phyloP scores from a whole-genome alignment of 495 filamentous ascomycete genomes.

The Xanthoparmelia taractica region DNA sequence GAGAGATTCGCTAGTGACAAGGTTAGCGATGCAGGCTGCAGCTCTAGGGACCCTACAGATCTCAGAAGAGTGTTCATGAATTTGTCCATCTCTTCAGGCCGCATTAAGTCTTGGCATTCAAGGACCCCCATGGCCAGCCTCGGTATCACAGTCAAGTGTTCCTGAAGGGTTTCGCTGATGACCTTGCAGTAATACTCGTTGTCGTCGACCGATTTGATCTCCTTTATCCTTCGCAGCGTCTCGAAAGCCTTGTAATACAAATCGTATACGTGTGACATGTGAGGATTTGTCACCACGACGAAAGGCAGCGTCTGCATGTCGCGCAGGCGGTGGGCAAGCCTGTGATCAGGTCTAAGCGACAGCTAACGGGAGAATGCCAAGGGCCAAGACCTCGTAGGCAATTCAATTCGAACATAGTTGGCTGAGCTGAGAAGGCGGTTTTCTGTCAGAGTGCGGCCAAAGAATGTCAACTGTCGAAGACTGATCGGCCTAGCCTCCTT shows the following conservation, averaged over 20 bases:
- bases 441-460: slow-evolving; percentile 85
- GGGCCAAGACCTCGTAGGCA: slow-evolving; percentile 50
- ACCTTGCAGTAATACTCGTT: slow-evolving; percentile 84
- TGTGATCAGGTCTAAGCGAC: slow-evolving; percentile 19
- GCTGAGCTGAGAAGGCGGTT: slow-evolving; percentile 82
- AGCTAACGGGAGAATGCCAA: not conserved
- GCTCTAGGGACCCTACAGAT: slow-evolving; percentile 52
- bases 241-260: slow-evolving; percentile 96
- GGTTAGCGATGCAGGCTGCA: slow-evolving; percentile 3
- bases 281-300: slow-evolving; percentile 88
- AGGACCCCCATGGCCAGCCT: slow-evolving; percentile 89
- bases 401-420: slow-evolving; percentile 93
- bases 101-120: slow-evolving; percentile 74
- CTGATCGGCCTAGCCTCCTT: slow-evolving; percentile 80
- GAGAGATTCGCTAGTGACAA: slow-evolving; percentile 52
- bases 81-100: slow-evolving; percentile 68
- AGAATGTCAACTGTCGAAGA: slow-evolving; percentile 88
- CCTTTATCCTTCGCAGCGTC: slow-evolving; percentile 68
- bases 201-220: slow-evolving; percentile 78
- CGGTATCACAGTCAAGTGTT: slow-evolving; percentile 89
- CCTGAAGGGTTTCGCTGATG: slow-evolving; percentile 67
- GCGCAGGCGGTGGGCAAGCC: slow-evolving; percentile 85
- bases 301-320: slow-evolving; percentile 97
- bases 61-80: slow-evolving; percentile 93
- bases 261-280: slow-evolving; percentile 91